Conservation (phyloP, 164 flowering plant genomes). For the Vitis rotundifolia region DNA sequence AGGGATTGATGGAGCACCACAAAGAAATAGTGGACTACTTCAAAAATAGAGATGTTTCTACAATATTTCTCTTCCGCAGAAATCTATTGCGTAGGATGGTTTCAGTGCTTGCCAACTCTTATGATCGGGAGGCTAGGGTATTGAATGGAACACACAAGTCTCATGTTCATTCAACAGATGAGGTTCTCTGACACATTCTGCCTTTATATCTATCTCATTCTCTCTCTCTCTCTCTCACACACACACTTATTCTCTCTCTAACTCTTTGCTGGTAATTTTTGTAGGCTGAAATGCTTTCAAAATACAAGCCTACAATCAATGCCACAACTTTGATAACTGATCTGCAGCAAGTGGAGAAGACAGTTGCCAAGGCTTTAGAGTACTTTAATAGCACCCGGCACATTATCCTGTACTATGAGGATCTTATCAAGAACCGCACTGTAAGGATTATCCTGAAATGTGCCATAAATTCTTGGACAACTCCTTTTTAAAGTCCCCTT, state of each 20-base stretch:
- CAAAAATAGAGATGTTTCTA: slow-evolving; percentile 66
- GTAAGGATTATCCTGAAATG: slow-evolving; percentile 30
- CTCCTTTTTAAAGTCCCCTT: too few relatives aligned
- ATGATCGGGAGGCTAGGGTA: slow-evolving; percentile 65
- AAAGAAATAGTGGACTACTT: slow-evolving; percentile 64
- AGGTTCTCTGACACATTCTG: slow-evolving; percentile 35
- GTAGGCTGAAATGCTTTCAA: slow-evolving; percentile 70
- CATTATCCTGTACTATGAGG: slow-evolving; percentile 68
- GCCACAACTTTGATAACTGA: slow-evolving; percentile 42
- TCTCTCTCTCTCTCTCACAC: slow-evolving; percentile 3
- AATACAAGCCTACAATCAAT: slow-evolving; percentile 66
- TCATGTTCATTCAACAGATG: slow-evolving; percentile 75
- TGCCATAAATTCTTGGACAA: too few relatives aligned
- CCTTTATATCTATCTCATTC: slow-evolving; percentile 13
- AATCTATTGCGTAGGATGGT: slow-evolving; percentile 71
- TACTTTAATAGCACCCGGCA: slow-evolving; percentile 68
- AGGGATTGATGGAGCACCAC: slow-evolving; percentile 77
- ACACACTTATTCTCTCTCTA: background rate
- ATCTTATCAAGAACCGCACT: slow-evolving; percentile 54
- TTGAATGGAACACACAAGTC: slow-evolving; percentile 88
- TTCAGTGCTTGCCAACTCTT: slow-evolving; percentile 74
- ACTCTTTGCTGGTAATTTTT: slow-evolving; percentile 10
- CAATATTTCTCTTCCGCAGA: slow-evolving; percentile 71
- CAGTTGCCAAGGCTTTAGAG: slow-evolving; percentile 45
- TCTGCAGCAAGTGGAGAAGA: slow-evolving; percentile 46